Evolutionary conservation across 495 filamentous ascomycete species (phyloP).

Genomic region (Lepraria neglecta): DNA sequence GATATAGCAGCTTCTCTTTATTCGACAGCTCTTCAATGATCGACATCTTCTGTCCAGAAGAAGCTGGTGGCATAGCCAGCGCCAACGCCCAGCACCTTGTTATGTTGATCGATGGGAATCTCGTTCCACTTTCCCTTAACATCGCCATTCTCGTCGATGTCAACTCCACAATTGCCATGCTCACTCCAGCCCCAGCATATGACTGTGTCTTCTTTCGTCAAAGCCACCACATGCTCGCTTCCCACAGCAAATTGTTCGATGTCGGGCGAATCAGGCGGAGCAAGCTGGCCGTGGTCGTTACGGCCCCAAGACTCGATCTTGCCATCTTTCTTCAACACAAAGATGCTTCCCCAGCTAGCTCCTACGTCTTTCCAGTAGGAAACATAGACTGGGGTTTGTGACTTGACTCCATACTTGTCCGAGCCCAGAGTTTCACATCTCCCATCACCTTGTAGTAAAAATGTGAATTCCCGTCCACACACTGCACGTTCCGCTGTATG

Average conservation of each 20-base stretch:
- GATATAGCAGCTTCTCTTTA: background rate
- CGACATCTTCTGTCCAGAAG: conserved; percentile 21
- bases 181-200: conserved; percentile 92
- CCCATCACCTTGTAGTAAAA: conserved; percentile 53
- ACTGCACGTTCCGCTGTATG: conserved; percentile 43
- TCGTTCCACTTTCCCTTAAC: conserved; percentile 58
- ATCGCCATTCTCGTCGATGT: conserved; percentile 53
- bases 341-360: conserved; percentile 79
- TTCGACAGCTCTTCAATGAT: background rate
- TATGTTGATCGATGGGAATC: conserved; percentile 43
- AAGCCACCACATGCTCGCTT: conserved; percentile 76
- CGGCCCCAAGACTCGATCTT: conserved; percentile 63
- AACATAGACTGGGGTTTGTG: conserved; percentile 33
- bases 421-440: conserved; percentile 58
- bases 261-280: conserved; percentile 49
- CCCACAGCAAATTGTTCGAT: conserved; percentile 62
- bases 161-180: conserved; percentile 88
- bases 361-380: conserved; percentile 52
- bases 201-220: conserved; percentile 54
- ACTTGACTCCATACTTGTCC: conserved; percentile 60
- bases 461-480: conserved; percentile 80
- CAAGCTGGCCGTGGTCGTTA: conserved; percentile 75
- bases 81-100: conserved; percentile 50
- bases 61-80: conserved; percentile 90
- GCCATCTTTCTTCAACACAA: conserved; percentile 54